Conservation (phyloP, 192 early-diverging fungal species). For the Podila minutissima region DNA sequence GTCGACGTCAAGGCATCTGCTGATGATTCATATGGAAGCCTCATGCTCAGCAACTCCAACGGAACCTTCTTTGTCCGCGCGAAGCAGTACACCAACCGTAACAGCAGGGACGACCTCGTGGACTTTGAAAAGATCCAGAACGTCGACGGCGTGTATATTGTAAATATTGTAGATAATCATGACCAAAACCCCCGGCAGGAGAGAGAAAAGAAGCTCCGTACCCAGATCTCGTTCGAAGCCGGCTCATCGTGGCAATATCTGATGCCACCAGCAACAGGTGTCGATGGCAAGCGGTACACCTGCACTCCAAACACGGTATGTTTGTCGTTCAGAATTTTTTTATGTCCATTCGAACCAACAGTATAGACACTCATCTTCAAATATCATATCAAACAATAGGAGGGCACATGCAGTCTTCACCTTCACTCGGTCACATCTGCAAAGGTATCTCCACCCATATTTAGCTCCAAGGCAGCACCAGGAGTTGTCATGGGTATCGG, state of each 20-base stretch:
- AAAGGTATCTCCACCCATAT: slow-evolving; percentile 75
- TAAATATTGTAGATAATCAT: slow-evolving; percentile 89
- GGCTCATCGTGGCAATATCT: slow-evolving; percentile 82
- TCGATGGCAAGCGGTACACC: slow-evolving; percentile 60
- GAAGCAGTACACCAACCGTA: slow-evolving; percentile 85
- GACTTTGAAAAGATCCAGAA: slow-evolving; percentile 93
- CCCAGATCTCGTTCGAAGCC: slow-evolving; percentile 89
- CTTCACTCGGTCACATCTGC: slow-evolving; percentile 84
- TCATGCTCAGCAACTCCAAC: slow-evolving; percentile 89
- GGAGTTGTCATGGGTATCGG: slow-evolving; percentile 95
- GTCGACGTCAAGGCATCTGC: slow-evolving; percentile 72
- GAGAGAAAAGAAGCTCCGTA: slow-evolving; percentile 67
- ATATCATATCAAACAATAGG: slow-evolving; percentile 5
- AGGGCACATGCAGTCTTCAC: slow-evolving; percentile 81
- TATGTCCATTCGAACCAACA: neutral
- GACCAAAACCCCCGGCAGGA: slow-evolving; percentile 54
- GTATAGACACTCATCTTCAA: neutral
- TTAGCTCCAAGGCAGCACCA: slow-evolving; percentile 75
- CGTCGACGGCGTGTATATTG: slow-evolving; percentile 83
- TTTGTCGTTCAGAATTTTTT: neutral
- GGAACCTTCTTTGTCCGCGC: slow-evolving; percentile 87
- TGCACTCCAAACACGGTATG: slow-evolving; percentile 60
- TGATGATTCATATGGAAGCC: slow-evolving; percentile 63
- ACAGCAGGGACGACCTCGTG: slow-evolving; percentile 70
- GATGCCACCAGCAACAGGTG: slow-evolving; percentile 67